Percentiles rank a stretch among this genome's conserved stretches.
These are phyloP conservation scores for Pseudocercospora musae DNA, from an alignment of 2,329 filamentous ascomycete species.

Conservation along the genomic window DNA sequence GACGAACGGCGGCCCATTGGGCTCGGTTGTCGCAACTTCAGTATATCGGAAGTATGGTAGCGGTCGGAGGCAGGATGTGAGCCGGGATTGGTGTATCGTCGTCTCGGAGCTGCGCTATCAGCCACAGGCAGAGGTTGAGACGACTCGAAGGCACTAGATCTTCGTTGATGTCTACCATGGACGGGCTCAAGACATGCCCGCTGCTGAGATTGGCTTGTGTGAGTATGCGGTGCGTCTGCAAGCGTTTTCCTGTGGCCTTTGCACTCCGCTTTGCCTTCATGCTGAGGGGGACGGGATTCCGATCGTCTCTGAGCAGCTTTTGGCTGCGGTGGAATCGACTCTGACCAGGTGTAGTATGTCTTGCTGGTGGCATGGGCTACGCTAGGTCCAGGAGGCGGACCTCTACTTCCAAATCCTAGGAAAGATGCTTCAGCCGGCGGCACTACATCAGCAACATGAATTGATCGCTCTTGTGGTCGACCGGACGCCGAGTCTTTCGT, in stretches of 20 bases:
- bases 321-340: constrained; percentile 32
- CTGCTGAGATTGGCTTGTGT: background rate
- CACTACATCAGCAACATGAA: background rate
- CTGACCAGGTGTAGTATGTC: constrained; percentile 43
- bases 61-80: background rate
- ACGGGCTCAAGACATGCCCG: too few species aligned
- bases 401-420: constrained; percentile 39
- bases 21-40: constrained; percentile 10
- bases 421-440: constrained; percentile 35
- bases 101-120: background rate
- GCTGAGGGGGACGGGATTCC: background rate
- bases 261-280: background rate
- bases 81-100: background rate
- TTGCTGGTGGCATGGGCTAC: constrained; percentile 25
- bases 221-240: background rate
- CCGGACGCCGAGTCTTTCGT: background rate
- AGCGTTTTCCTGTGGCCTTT: background rate
- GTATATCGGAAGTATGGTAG: constrained; percentile 27
- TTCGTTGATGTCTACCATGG: background rate
- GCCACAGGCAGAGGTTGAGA: background rate
- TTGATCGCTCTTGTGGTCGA: background rate
- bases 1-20: background rate
- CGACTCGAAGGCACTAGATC: background rate
- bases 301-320: constrained; percentile 10
- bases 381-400: constrained; percentile 21